Evolutionary conservation across 1,284 basidiomycete genomes (phyloP).

Genomic region (Trichosporon sp.): DNA sequence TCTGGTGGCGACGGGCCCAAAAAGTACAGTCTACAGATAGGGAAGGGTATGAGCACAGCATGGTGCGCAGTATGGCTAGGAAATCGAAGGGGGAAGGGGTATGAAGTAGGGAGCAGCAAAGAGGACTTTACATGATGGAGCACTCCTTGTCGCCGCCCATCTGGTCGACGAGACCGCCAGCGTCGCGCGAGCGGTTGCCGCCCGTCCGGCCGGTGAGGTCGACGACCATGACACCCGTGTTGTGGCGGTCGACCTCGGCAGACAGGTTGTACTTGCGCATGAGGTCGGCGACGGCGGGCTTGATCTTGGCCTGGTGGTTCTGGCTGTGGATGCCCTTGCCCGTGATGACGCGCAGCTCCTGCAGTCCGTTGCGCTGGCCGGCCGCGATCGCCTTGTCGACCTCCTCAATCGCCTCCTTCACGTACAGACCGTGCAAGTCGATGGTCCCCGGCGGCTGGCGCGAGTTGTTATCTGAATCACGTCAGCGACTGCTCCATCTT

Average conservation of each 20-base stretch:
- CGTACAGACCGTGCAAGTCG: conserved; percentile 89
- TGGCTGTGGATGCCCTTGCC: conserved; percentile 88
- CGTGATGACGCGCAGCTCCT: conserved; percentile 81
- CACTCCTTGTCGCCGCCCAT: conserved; percentile 64
- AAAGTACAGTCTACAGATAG: conserved; percentile 18
- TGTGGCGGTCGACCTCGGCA: conserved; percentile 77
- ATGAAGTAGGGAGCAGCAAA: not conserved
- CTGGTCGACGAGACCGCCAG: conserved; percentile 62
- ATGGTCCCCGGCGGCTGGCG: conserved; percentile 73
- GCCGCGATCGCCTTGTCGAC: conserved; percentile 70
- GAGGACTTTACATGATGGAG: conserved; percentile 66
- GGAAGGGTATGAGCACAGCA: not conserved
- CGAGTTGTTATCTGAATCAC: conserved; percentile 74
- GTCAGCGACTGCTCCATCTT: not conserved
- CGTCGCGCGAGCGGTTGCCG: conserved; percentile 56
- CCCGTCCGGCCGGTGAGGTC: conserved; percentile 64
- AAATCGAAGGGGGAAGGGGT: not conserved
- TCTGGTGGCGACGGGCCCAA: not conserved
- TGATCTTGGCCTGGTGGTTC: conserved; percentile 80
- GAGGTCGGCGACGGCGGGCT: conserved; percentile 86
- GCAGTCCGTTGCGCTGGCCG: conserved; percentile 68
- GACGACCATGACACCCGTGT: conserved; percentile 83
- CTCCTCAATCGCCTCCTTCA: conserved; percentile 81
- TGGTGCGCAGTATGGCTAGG: not conserved
- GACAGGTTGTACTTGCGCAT: conserved; percentile 78